phyloP scores from a whole-genome alignment of 192 early-diverging fungal genomes.

The Geranomyces michiganensis region DNA sequence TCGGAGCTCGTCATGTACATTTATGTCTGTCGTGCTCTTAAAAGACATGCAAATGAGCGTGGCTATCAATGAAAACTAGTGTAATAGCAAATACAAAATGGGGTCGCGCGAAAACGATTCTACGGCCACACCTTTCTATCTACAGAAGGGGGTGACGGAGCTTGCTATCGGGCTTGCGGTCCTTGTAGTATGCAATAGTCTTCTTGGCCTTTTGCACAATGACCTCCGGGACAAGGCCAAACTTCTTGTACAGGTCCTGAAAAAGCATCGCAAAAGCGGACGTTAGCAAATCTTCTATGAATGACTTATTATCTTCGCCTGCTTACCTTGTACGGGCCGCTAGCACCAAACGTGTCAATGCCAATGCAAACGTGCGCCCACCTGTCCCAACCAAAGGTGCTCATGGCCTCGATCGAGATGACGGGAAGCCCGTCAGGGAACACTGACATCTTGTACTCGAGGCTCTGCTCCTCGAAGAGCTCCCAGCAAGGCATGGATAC shows the following conservation, averaged over 20 bases:
- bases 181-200: constrained; percentile 71
- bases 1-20: too few relatives aligned
- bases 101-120: too few relatives aligned
- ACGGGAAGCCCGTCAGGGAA: constrained; percentile 78
- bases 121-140: too few relatives aligned
- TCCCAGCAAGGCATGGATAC: constrained; percentile 94
- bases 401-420: constrained; percentile 86
- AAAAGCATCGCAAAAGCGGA: constrained; percentile 1
- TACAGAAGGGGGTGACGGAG: constrained; percentile 10
- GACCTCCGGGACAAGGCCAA: constrained; percentile 77
- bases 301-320: not conserved
- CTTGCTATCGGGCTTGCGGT: constrained; percentile 34
- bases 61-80: too few relatives aligned
- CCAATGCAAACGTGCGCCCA: constrained; percentile 88
- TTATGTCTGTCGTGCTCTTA: too few relatives aligned
- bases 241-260: constrained; percentile 79
- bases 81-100: too few relatives aligned
- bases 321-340: constrained; percentile 68
- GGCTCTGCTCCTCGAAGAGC: constrained; percentile 82
- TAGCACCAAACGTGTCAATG: constrained; percentile 87
- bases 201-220: constrained; percentile 79
- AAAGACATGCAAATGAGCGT: too few relatives aligned
- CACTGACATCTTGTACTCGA: constrained; percentile 82
- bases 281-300: not conserved
- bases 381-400: constrained; percentile 88